Conservation (phyloP, 371 early-diverging fungal genomes). For the Scutellospora calospora region DNA sequence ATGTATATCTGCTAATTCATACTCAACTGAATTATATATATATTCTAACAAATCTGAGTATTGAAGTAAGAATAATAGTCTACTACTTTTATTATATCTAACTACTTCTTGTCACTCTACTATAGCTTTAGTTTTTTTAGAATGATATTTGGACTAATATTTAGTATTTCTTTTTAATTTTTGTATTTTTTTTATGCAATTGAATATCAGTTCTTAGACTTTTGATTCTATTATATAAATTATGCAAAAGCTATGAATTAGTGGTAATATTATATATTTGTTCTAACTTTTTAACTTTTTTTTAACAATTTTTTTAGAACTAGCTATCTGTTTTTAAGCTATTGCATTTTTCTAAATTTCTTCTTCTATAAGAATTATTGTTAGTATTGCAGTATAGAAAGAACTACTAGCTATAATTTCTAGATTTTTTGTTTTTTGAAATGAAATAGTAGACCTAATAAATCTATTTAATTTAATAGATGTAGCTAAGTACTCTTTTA, state of each 20-base stretch:
- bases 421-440: no score
- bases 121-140: not conserved
- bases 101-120: not conserved
- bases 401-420: no score
- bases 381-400: no score
- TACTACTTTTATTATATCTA: not conserved
- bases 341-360: no score
- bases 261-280: not conserved
- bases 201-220: not conserved
- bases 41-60: not conserved
- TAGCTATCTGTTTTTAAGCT: no score
- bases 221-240: not conserved
- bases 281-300: not conserved
- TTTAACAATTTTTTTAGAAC: no score
- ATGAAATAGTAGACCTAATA: no score
- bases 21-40: not conserved
- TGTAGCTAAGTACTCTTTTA: not conserved
- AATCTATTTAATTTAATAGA: not conserved
- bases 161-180: constrained; percentile 11
- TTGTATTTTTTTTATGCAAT: not conserved
- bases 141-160: not conserved
- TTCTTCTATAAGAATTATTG: no score
- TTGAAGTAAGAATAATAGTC: not conserved
- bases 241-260: not conserved
- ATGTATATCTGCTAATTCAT: not conserved